phyloP scores from a whole-genome alignment of 2,329 filamentous ascomycete genomes.

The Exophiala sideris region DNA sequence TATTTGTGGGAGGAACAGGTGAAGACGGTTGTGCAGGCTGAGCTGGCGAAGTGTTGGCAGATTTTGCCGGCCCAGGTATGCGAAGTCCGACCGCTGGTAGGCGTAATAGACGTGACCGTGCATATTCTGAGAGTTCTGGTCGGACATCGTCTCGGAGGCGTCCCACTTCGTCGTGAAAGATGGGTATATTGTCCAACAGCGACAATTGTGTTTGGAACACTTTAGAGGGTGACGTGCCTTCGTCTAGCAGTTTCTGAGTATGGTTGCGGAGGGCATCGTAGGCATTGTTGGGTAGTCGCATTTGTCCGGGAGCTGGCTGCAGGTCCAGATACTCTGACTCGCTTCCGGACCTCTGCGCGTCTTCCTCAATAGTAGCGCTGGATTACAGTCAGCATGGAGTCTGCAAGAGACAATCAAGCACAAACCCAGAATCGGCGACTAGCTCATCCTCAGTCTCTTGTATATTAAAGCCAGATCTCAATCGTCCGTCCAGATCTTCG shows the following conservation, averaged over 20 bases:
- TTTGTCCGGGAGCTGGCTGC: conserved; percentile 20
- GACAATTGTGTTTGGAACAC: conserved; percentile 18
- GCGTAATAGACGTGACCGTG: conserved; percentile 16
- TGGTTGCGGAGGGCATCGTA: conserved; percentile 26
- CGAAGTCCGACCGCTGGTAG: conserved; percentile 20
- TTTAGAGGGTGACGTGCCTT: conserved; percentile 13
- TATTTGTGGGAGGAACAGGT: neutral
- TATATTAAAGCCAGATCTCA: conserved; percentile 46
- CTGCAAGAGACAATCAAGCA: neutral
- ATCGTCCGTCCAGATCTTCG: conserved; percentile 62
- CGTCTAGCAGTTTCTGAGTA: conserved; percentile 22
- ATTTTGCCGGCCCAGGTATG: conserved; percentile 11
- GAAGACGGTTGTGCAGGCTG: neutral
- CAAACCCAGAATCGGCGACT: conserved; percentile 7
- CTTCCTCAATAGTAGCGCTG: neutral
- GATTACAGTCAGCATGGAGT: neutral
- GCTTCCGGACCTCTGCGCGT: neutral
- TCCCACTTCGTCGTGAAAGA: conserved; percentile 20
- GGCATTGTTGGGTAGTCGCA: conserved; percentile 27
- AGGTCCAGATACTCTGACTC: conserved; percentile 18
- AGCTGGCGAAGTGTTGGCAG: neutral
- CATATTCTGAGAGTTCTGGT: conserved; percentile 18
- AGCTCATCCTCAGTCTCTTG: conserved; percentile 2
- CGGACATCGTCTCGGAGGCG: conserved; percentile 2
- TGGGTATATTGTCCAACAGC: conserved; percentile 19